Evolutionary conservation across 2,329 filamentous ascomycete species (phyloP), one percentile per base, ranked within the genome.

Genomic region (Didymellaceae sp.): DNA sequence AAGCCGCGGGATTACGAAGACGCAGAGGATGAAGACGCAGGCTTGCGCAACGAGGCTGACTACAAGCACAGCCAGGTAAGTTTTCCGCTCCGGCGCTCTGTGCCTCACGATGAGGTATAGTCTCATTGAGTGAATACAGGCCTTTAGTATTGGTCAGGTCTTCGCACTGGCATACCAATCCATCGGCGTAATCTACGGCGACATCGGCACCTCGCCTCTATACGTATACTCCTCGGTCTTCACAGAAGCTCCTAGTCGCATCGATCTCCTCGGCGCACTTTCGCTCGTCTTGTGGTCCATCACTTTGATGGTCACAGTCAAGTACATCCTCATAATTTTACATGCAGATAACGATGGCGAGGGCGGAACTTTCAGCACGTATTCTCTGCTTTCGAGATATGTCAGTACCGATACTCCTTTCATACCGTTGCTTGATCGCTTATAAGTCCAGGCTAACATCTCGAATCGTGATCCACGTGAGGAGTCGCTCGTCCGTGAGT

Each of bases 201-300:
- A 89, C 58, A 87, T 88, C 62, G 86, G 85, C 48, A 84, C 76
- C 5, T 84, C 80, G 52, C 86, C 85, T n/a, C 81, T 89, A 14
- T 89, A 89, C 61, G 86, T 89, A 14, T 89, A 77, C 68, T 88
- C 85, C 14, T 86, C 83, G n/a, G 87, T 84, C 0, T 89, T 89
- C 62, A 75, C 78, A 20, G 55, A 62, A 17, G 71, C 74, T 2
- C 72, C 79, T 13, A 76, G 73, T 6, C 80, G 81, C 58, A 76
- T 82, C 17, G 82, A 87, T 58, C 75, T 89, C 3, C 75, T 88
- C 35, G 84, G 86, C 37, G 85, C 83, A 0, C 74, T 89, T 1
- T 89, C 86, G 3, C 79, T 89, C 33, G 83, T 89, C 54, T 81
- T 89, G 35, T 89, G 86, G 86, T 82, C 85, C 0, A 71, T 89